These are phyloP conservation scores for Phytophthora fragariae DNA, from an alignment of 352 stramenopile genomes.

Conservation along the genomic window DNA sequence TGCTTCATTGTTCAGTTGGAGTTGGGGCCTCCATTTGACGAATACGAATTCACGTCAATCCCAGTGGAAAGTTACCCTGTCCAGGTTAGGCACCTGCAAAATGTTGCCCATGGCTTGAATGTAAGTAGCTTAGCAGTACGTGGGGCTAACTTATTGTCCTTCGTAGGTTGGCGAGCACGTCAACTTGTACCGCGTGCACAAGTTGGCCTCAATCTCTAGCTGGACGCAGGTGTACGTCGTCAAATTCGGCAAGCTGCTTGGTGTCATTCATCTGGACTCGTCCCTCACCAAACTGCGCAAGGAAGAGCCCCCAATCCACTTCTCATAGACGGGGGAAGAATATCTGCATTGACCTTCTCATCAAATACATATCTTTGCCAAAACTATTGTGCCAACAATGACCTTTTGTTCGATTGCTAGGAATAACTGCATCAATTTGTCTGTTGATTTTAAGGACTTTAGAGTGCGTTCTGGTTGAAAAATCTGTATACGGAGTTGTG, in stretches of 20 bases:
- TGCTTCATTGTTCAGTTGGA: conserved; percentile 50
- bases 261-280: conserved; percentile 72
- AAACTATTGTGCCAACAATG: no score
- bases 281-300: conserved; percentile 60
- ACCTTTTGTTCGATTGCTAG: no score
- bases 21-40: conserved; percentile 71
- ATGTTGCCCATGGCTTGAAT: background rate
- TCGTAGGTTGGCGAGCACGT: conserved; percentile 68
- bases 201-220: conserved; percentile 81
- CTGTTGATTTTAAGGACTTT: no score
- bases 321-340: conserved; percentile 14
- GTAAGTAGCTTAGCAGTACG: background rate
- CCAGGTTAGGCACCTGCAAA: conserved; percentile 40
- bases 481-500: no score
- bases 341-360: background rate
- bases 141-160: background rate
- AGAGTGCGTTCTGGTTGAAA: no score
- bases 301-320: conserved; percentile 56
- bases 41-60: conserved; percentile 68
- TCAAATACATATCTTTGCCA: background rate
- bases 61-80: conserved; percentile 82
- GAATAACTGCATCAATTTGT: no score
- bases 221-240: conserved; percentile 88
- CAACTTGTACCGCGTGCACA: conserved; percentile 77
- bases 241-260: conserved; percentile 71